Conservation (phyloP, 805 yeast species). For the Scheffersomyces amazonensis region DNA sequence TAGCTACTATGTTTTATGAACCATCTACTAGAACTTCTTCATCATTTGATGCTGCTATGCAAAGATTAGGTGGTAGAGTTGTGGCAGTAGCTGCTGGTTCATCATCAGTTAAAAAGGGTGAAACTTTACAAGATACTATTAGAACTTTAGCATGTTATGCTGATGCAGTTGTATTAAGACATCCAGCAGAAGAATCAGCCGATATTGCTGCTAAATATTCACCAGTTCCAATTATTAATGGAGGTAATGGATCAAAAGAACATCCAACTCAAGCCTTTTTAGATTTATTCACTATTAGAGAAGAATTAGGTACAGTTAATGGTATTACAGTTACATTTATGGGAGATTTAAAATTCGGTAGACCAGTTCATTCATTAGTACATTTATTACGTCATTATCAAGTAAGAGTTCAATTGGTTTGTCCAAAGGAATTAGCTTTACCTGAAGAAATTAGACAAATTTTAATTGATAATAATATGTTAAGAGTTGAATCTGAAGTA, state of each 20-base stretch:
- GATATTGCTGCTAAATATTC: conserved; percentile 94
- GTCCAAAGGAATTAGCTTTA: conserved; percentile 83
- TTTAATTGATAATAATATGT: conserved; percentile 65
- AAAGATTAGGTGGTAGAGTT: conserved; percentile 97
- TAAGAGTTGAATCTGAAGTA: conserved; percentile 68
- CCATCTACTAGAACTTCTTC: conserved; percentile 97
- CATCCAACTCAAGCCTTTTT: conserved; percentile 99
- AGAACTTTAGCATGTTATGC: conserved; percentile 93
- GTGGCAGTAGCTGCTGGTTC: conserved; percentile 80
- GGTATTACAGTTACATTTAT: conserved; percentile 97
- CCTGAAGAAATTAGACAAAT: conserved; percentile 73
- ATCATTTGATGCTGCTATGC: conserved; percentile 99
- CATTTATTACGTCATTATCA: conserved; percentile 88
- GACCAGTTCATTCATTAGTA: conserved; percentile 97
- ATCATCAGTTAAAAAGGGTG: conserved; percentile 98
- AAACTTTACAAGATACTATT: conserved; percentile 94
- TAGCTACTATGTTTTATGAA: conserved; percentile 95
- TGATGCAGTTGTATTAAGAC: conserved; percentile 96
- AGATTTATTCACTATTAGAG: conserved; percentile 97
- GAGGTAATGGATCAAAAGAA: conserved; percentile 97
- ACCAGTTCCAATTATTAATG: conserved; percentile 95
- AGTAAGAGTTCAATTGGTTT: conserved; percentile 86
- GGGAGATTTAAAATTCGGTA: conserved; percentile 98
- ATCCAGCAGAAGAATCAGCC: conserved; percentile 89
- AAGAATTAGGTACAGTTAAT: conserved; percentile 97